phyloP scores from a whole-genome alignment of 192 early-diverging fungal genomes.

The Geranomyces variabilis region DNA sequence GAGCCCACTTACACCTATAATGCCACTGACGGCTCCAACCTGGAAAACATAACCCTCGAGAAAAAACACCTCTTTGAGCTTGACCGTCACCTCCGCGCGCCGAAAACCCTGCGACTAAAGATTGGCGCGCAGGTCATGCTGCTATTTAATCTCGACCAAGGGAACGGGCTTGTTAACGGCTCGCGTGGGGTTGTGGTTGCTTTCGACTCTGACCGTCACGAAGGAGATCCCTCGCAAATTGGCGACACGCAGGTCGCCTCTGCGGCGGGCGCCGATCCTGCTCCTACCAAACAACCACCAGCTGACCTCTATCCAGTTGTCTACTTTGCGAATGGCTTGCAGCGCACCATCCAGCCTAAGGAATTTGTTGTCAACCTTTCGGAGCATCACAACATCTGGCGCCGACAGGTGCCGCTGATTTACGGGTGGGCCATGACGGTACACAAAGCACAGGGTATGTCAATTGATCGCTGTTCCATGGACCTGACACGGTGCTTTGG shows the following conservation, averaged over 20 bases:
- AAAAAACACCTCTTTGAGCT: neutral
- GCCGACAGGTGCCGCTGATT: constrained; percentile 62
- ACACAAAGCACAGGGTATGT: constrained; percentile 89
- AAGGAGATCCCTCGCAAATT: neutral
- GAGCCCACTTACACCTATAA: neutral
- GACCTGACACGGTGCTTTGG: constrained; percentile 81
- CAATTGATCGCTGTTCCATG: constrained; percentile 73
- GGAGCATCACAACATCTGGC: constrained; percentile 13
- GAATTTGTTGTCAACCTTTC: constrained; percentile 11
- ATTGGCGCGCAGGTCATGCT: constrained; percentile 82
- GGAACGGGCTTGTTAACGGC: constrained; percentile 73
- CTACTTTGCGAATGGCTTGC: constrained; percentile 1
- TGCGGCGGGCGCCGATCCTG: no score
- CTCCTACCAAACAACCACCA: no score
- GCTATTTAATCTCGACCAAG: constrained; percentile 56
- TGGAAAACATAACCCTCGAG: constrained; percentile 26
- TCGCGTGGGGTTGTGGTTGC: constrained; percentile 66
- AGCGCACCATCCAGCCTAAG: neutral
- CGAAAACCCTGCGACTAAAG: constrained; percentile 66
- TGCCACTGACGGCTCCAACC: constrained; percentile 1
- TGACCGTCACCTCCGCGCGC: constrained; percentile 56
- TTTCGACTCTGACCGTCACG: constrained; percentile 31
- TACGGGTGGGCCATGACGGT: constrained; percentile 87
- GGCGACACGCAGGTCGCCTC: no score
- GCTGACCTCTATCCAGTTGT: neutral